Base-by-base conservation (phyloP, 345 rosid genomes). In the Populus ilicifolia region DNA sequence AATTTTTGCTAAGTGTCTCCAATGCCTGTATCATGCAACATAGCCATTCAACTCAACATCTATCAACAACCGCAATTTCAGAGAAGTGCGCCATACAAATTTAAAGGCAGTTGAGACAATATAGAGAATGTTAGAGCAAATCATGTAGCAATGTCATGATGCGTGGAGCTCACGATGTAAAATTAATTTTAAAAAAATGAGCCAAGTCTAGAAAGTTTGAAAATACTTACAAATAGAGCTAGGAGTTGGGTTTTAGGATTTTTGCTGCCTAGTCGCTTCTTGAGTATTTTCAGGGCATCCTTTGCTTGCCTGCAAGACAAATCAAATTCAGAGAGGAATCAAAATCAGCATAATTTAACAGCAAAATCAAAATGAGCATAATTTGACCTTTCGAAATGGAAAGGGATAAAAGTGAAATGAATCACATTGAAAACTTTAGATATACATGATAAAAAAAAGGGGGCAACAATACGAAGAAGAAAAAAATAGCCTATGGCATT, bases 1-100 rank as follows among this genome's bases (percentile, higher is more conserved):
- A 96, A 68, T 93, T 96, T 88, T 96, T 96, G 89, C 96, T 92
- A 65, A 96, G 81, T 61, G 99, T 88, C 88, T 96, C 99, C 93
- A 96, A 79, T 64, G 83, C 98, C 99, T 96, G 61, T 70, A 76
- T 83, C 69, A 56, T 59, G 39, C 10, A 6, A 59, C 50, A 69
- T 69, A n/a, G 64, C 25, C 29, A n/a, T 23, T 59, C 29, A 59
- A 23, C 5, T 54, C 29, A 59, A 23, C 29, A 59, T 59, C 64
- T 25, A 59, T 23, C 29, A 25, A 9, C 64, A 59, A 59, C 64
- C 29, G 5, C 64, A 59, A 59, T 23, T 23, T 59, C 14, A n/a
- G 64, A 59, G 25, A 59, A 23, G 64, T 9, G 9, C 29, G 3
- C 8, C 29, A 59, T n/a, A 46, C 52, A 12, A 14, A 46, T 46